phyloP scores from a whole-genome alignment of 2,329 filamentous ascomycete species.

The Alternaria solani region DNA sequence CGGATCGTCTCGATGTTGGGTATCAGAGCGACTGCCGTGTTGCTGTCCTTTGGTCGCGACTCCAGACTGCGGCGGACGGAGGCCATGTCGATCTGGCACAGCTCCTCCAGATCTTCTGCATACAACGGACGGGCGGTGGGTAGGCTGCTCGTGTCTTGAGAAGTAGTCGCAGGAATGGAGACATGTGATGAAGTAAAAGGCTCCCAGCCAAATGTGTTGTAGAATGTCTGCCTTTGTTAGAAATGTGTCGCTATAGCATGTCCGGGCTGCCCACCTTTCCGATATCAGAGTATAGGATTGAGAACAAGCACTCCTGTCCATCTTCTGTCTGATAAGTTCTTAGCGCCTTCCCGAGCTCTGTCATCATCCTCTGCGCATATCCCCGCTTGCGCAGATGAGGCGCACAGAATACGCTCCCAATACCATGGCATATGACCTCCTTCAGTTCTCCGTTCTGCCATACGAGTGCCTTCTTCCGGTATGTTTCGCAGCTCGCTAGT shows the following conservation, averaged over 20 bases:
- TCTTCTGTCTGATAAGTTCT: slow-evolving; percentile 60
- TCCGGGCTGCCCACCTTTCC: slow-evolving; percentile 65
- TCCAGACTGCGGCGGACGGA: slow-evolving; percentile 66
- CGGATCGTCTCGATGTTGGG: slow-evolving; percentile 73
- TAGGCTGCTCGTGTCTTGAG: slow-evolving; percentile 13
- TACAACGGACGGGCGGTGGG: slow-evolving; percentile 59
- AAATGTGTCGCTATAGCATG: slow-evolving; percentile 63
- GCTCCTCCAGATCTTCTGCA: slow-evolving; percentile 65
- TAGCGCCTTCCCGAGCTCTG: slow-evolving; percentile 66
- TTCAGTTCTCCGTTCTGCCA: slow-evolving; percentile 57
- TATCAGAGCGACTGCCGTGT: slow-evolving; percentile 69
- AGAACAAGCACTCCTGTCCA: slow-evolving; percentile 65
- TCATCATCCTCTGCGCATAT: slow-evolving; percentile 83
- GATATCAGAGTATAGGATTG: slow-evolving; percentile 85
- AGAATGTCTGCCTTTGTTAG: slow-evolving; percentile 83
- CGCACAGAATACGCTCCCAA: slow-evolving; percentile 81
- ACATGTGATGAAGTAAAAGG: slow-evolving; percentile 78
- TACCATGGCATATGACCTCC: slow-evolving; percentile 73
- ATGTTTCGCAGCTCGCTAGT: slow-evolving; percentile 67
- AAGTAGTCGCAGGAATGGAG: slow-evolving; percentile 22
- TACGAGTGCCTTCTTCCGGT: slow-evolving; percentile 58
- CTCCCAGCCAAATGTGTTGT: slow-evolving; percentile 79
- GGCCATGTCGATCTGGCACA: slow-evolving; percentile 71
- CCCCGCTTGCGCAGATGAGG: slow-evolving; percentile 72
- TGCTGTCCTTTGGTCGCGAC: slow-evolving; percentile 48